Base-by-base conservation (phyloP, 139 green algal genomes). In the Coccomyxa sp. region DNA sequence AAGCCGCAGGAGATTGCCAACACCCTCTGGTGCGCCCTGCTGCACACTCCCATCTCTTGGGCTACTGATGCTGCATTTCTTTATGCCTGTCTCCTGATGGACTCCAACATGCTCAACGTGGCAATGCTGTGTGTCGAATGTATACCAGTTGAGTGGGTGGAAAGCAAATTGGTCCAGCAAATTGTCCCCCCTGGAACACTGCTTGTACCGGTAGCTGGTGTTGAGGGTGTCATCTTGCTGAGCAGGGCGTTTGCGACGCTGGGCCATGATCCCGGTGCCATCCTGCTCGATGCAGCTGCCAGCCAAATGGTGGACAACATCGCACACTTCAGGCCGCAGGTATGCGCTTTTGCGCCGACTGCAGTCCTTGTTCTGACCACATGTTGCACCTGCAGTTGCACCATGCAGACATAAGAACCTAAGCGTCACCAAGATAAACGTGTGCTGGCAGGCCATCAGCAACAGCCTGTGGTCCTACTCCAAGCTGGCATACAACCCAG, bases 1-100 rank as follows among this genome's bases (percentile, higher is more conserved):
- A 88, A 90, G 83, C 68, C 88, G 0, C 90, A 92, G 82, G 86
- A 90, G 58, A 30, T 92, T 18, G 81, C 84, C 81, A 93, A 90
- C 78, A 87, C 85, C 13, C 82, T 86, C n/a, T 89, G 87, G 84
- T 77, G 10, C 9, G 71, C 71, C 66, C 66, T 27, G 21, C 82
- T 79, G 13, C 80, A 76, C 14, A 86, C 81, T 30, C 87, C 83
- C 7, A 75, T 84, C 78, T 77, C 81, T 17, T 77, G 81, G 21
- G 59, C 21, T 74, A 9, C 66, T 27, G 66, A 9, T 10, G 21
- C 66, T 10, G 66, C 66, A 67, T 31, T 67, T 77, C 75, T 77
- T 79, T 45, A 13, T 76, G 0, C 38, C 57, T 45, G 57, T n/a
- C 38, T 51, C 38, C 7, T 51, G 7, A 51, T 85, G 66, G 45